phyloP scores from a whole-genome alignment of 257 asterid genomes.

The Ajuga chamaepitys region DNA sequence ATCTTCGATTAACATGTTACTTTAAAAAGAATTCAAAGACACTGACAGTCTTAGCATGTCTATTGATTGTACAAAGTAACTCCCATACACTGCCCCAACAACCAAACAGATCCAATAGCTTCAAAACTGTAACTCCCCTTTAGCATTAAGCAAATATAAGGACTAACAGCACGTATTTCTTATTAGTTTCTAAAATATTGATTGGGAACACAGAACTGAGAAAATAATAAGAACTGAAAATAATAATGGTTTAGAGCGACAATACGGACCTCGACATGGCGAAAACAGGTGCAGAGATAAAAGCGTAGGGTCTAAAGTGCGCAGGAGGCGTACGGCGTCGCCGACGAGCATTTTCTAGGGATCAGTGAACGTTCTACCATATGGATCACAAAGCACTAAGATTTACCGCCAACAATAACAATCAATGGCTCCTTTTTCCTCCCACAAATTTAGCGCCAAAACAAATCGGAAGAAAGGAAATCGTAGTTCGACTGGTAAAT shows the following conservation, averaged over 20 bases:
- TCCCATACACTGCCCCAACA: not conserved
- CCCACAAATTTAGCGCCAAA: not conserved
- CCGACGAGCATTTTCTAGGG: constrained; percentile 35
- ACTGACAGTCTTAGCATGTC: not conserved
- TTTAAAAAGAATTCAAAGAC: not conserved
- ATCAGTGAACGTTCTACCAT: constrained; percentile 18
- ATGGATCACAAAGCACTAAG: constrained; percentile 19
- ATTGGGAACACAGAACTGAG: not conserved
- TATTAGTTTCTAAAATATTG: not conserved
- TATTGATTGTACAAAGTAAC: not conserved
- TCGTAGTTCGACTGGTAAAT: too few relatives aligned
- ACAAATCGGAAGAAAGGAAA: not conserved
- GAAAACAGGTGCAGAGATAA: constrained; percentile 13
- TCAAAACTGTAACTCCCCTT: not conserved
- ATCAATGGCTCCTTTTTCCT: not conserved
- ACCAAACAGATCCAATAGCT: not conserved
- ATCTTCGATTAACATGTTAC: too few relatives aligned
- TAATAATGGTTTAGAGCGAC: not conserved
- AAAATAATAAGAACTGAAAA: not conserved
- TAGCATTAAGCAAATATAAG: not conserved
- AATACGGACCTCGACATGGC: constrained; percentile 42
- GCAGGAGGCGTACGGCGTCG: constrained; percentile 18
- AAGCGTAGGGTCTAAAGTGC: constrained; percentile 14
- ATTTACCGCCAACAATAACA: not conserved
- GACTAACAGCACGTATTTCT: not conserved